Base-by-base conservation (phyloP, 805 yeast genomes). In the Isabelozyma gotoi region DNA sequence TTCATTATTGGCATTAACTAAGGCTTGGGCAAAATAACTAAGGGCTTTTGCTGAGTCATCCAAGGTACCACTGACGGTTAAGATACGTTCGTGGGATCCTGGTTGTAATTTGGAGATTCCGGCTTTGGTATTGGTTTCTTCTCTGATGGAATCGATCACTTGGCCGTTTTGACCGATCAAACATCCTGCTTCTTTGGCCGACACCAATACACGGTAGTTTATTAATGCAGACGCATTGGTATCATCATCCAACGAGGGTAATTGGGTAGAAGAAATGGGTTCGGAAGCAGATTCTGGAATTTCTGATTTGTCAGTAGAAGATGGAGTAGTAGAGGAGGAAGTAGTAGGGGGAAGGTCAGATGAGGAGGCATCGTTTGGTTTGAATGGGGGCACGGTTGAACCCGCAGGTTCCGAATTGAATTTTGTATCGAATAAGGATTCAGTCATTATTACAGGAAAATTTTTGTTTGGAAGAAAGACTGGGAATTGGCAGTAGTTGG, bases 141-240 rank as follows among this genome's bases (percentile, higher is more conserved):
- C 88, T 51, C 96, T 76, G 38, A 90, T 80, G 29, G 78, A 74
- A 43, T 90, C 85, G 47, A 90, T 89, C 43, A 84, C 84, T 39
- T 76, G 73, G 37, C 97, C 97, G 50, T 80, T 85, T 51, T 85
- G 85, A 42, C 97, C 97, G 53, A 90, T 90, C 48, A 90, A 80
- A 48, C 89, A 86, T 14, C 96, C 96, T 10, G 96, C 91, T 63
- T 90, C 97, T 58, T 84, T 85, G 43, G 90, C 79, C 2, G 94
- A 82, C 15, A 90, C 85, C 20, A 90, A 73, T 1, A 88, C 77
- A 46, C 90, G 51, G 53, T 57, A 64, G 52, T 63, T 69, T 43
- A 71, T 67, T 37, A 66, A 58, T 5, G 73, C 66, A 3, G 63
- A 50, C 5, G 62, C 55, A 39, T 59, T 54, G 11, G 58, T 49